Conservation (phyloP, 2,329 filamentous ascomycete genomes). For the Colletotrichum magnum region DNA sequence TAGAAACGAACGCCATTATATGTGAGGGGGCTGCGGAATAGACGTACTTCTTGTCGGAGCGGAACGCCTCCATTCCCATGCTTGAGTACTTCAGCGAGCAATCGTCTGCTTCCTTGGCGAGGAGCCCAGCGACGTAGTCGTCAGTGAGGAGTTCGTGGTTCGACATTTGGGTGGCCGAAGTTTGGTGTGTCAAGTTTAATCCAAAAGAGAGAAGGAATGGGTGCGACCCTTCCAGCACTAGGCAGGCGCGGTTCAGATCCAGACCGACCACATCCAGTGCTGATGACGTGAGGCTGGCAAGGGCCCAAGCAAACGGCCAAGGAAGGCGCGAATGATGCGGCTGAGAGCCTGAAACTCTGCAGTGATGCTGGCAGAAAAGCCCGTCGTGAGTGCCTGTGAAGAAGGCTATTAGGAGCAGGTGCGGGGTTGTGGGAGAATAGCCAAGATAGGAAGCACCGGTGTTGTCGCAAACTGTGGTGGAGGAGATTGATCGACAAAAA, state of each 20-base stretch:
- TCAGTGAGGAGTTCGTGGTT: constrained; percentile 74
- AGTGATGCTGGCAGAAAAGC: not conserved
- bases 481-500: constrained; percentile 22
- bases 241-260: not conserved
- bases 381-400: not conserved
- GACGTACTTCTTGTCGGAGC: constrained; percentile 62
- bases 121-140: constrained; percentile 84
- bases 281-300: not conserved
- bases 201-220: not conserved
- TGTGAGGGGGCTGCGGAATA: not conserved
- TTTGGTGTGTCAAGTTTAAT: not conserved
- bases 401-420: not conserved
- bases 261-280: constrained; percentile 1
- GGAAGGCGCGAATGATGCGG: too few relatives aligned
- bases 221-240: constrained; percentile 1
- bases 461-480: constrained; percentile 31
- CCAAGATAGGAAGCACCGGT: not conserved
- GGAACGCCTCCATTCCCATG: constrained; percentile 79
- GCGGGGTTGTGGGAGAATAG: constrained; percentile 12
- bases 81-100: constrained; percentile 81
- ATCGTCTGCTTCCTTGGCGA: constrained; percentile 84
- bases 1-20: constrained; percentile 3
- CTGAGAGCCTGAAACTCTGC: not conserved
- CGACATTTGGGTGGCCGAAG: constrained; percentile 49
- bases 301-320: not conserved